Conservation (phyloP, 768 basidiomycete species). For the Russula griseocarnosa region DNA sequence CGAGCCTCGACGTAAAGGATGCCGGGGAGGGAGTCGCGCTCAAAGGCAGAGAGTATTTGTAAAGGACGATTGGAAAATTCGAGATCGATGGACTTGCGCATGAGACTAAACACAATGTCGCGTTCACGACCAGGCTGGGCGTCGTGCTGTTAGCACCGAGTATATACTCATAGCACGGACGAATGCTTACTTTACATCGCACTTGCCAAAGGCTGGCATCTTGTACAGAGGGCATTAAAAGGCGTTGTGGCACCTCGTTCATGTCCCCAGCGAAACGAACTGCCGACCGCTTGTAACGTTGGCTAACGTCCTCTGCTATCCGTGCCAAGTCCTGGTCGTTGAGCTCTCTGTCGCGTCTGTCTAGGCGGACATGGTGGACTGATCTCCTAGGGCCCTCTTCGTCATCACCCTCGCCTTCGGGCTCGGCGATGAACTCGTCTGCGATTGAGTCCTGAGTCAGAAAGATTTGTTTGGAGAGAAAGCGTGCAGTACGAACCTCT, state of each 20-base stretch:
- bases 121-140: constrained; percentile 83
- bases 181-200: constrained; percentile 69
- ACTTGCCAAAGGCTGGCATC: constrained; percentile 97
- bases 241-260: constrained; percentile 87
- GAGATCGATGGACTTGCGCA: constrained; percentile 85
- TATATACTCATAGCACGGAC: not conserved
- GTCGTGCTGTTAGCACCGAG: not conserved
- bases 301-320: constrained; percentile 76
- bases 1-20: constrained; percentile 97
- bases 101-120: constrained; percentile 89
- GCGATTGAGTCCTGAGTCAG: constrained; percentile 17
- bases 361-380: constrained; percentile 63
- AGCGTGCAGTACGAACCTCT: constrained; percentile 34
- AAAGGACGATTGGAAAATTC: constrained; percentile 77
- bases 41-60: constrained; percentile 89
- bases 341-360: constrained; percentile 64
- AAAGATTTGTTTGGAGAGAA: constrained; percentile 5
- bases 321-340: constrained; percentile 77
- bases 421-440: constrained; percentile 70
- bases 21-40: constrained; percentile 90
- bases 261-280: constrained; percentile 85
- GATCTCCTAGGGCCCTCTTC: constrained; percentile 49
- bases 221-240: constrained; percentile 95
- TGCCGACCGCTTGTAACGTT: constrained; percentile 68
- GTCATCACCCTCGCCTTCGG: constrained; percentile 61